Conservation (phyloP, 352 stramenopile species). For the Phytophthora pistaciae region DNA sequence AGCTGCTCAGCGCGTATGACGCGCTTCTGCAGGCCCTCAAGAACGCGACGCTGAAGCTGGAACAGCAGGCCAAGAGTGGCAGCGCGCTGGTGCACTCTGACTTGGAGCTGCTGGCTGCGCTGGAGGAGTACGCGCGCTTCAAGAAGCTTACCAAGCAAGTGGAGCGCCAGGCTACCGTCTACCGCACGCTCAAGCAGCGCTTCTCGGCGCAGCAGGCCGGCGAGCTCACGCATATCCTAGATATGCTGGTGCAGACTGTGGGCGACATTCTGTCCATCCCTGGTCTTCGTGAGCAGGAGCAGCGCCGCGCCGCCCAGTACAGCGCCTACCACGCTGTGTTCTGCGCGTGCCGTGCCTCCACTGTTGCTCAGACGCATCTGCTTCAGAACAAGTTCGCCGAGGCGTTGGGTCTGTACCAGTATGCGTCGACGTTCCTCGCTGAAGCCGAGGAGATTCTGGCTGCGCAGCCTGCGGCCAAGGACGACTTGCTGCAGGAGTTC, state of each 20-base stretch:
- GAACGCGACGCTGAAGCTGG: conserved; percentile 63
- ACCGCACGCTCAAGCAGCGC: conserved; percentile 69
- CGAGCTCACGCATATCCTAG: conserved; percentile 82
- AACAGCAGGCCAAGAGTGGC: conserved; percentile 84
- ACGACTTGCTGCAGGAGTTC: conserved; percentile 71
- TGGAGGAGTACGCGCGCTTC: conserved; percentile 84
- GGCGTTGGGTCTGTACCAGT: conserved; percentile 77
- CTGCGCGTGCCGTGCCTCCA: conserved; percentile 66
- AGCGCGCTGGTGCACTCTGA: conserved; percentile 77
- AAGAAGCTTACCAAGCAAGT: conserved; percentile 81
- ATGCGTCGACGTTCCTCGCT: conserved; percentile 64
- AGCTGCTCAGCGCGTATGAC: conserved; percentile 82
- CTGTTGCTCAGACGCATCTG: conserved; percentile 75
- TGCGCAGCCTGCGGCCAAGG: conserved; percentile 66
- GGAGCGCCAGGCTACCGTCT: conserved; percentile 67
- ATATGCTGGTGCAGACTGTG: conserved; percentile 86
- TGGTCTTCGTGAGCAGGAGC: conserved; percentile 60
- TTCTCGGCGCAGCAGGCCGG: conserved; percentile 56
- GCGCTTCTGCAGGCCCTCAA: conserved; percentile 74
- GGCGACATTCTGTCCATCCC: conserved; percentile 81
- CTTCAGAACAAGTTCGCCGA: conserved; percentile 75
- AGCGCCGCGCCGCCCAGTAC: conserved; percentile 64
- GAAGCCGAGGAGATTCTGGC: conserved; percentile 71
- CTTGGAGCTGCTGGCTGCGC: conserved; percentile 65
- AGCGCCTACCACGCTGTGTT: conserved; percentile 78